Evolutionary conservation across 192 early-diverging fungal species (phyloP).

Genomic region (Coemansia sp.): DNA sequence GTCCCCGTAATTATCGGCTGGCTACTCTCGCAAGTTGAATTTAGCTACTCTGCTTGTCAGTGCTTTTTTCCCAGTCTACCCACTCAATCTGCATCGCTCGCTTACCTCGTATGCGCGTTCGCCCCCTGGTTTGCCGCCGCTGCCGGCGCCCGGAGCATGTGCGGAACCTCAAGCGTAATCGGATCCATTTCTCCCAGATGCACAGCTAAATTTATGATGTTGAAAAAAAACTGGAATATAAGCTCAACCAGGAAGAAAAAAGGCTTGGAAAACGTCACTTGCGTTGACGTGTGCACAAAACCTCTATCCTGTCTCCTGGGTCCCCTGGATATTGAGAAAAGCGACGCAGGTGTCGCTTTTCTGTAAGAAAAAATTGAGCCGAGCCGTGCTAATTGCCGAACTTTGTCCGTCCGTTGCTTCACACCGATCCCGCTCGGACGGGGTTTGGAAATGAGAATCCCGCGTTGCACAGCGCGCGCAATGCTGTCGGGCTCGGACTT

Average conservation of each 20-base stretch:
- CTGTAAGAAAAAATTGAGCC: no score
- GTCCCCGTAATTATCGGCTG: conserved; percentile 87
- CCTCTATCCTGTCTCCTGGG: not conserved
- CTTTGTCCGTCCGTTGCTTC: no score
- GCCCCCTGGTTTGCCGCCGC: conserved; percentile 41
- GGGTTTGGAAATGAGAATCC: no score
- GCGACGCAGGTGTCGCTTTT: not conserved
- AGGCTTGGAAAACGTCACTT: not conserved
- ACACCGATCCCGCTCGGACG: no score
- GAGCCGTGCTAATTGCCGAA: no score
- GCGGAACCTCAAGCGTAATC: conserved; percentile 24
- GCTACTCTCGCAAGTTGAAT: conserved; percentile 9
- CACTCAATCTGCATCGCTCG: no score
- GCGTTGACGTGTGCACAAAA: conserved; percentile 2
- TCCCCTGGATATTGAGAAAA: not conserved
- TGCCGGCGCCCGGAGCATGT: conserved; percentile 32
- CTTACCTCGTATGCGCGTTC: conserved; percentile 59
- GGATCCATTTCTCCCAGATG: conserved; percentile 34
- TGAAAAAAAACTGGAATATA: not conserved
- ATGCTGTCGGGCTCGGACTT: no score
- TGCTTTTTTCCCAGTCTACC: no score
- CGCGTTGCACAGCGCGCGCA: no score
- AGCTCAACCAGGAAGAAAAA: not conserved
- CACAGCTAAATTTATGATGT: not conserved
- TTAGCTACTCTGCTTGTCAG: no score